These are phyloP conservation scores for Fusarium ambrosium DNA, from an alignment of 2,329 filamentous ascomycete genomes.

Conservation along the genomic window DNA sequence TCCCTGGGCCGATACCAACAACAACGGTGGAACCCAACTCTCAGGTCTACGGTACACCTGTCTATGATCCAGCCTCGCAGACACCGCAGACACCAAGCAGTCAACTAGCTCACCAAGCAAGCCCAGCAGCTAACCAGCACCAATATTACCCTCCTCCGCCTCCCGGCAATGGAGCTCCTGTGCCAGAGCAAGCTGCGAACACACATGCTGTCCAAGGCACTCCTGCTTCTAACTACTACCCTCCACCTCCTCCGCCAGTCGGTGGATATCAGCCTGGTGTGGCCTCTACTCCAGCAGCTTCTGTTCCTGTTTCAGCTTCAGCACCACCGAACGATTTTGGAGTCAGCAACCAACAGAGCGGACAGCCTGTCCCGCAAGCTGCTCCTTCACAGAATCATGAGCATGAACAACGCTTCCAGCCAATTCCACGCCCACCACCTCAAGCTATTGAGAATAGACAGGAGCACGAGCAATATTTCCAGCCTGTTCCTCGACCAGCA, in stretches of 20 bases:
- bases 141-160: neutral
- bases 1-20: neutral
- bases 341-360: neutral
- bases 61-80: neutral
- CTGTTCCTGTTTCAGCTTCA: neutral
- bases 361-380: neutral
- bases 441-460: neutral
- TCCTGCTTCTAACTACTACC: rapidly evolving
- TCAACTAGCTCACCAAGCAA: neutral
- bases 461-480: neutral
- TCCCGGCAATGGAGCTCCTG: neutral
- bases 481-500: neutral
- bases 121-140: rapidly evolving
- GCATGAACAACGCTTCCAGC: neutral
- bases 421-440: neutral
- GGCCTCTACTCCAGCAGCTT: neutral
- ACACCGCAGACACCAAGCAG: neutral
- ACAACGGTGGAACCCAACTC: neutral
- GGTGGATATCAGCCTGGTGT: neutral
- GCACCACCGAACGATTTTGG: neutral
- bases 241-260: neutral
- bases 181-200: neutral
- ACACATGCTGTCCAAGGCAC: neutral
- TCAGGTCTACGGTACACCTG: neutral
- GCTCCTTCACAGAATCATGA: neutral